Conservation (phyloP, 148 eudicot species). For the Nepenthes gracilis region DNA sequence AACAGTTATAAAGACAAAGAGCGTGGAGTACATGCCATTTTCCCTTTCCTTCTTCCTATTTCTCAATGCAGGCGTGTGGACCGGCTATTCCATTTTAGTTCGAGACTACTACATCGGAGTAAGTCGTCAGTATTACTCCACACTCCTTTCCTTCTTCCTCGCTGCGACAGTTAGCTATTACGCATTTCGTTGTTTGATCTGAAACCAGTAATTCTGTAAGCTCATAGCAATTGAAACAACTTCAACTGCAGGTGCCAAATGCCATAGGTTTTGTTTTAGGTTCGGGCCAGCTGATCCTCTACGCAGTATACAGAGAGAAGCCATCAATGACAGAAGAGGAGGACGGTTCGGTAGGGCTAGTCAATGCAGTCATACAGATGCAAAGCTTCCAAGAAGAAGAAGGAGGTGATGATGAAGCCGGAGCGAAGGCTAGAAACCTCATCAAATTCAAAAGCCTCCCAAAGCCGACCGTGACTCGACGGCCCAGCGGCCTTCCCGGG, state of each 20-base stretch:
- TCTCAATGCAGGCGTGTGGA: conserved; percentile 55
- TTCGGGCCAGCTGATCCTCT: conserved; percentile 37
- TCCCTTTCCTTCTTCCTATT: conserved; percentile 55
- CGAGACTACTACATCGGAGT: conserved; percentile 42
- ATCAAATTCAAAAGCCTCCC: background rate
- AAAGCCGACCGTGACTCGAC: background rate
- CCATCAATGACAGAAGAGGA: background rate
- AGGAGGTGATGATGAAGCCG: background rate
- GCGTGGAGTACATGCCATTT: conserved; percentile 69
- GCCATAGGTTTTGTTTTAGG: conserved; percentile 44
- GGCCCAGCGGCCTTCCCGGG: background rate
- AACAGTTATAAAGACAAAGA: conserved; percentile 43
- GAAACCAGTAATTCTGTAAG: background rate
- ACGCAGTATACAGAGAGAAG: conserved; percentile 18
- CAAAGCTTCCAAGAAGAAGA: background rate
- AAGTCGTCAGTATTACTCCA: conserved; percentile 6
- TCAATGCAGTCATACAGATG: background rate
- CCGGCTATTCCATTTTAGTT: conserved; percentile 36
- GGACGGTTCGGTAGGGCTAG: background rate
- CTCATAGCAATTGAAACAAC: background rate
- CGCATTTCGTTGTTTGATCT: background rate
- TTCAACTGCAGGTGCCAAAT: conserved; percentile 25
- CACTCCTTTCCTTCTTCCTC: no score
- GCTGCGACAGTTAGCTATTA: no score
- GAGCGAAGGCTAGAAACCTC: background rate